Evolutionary conservation across 2,329 filamentous ascomycete genomes (phyloP), one percentile per base, ranked within the genome.

Genomic region (Nemania sp.): DNA sequence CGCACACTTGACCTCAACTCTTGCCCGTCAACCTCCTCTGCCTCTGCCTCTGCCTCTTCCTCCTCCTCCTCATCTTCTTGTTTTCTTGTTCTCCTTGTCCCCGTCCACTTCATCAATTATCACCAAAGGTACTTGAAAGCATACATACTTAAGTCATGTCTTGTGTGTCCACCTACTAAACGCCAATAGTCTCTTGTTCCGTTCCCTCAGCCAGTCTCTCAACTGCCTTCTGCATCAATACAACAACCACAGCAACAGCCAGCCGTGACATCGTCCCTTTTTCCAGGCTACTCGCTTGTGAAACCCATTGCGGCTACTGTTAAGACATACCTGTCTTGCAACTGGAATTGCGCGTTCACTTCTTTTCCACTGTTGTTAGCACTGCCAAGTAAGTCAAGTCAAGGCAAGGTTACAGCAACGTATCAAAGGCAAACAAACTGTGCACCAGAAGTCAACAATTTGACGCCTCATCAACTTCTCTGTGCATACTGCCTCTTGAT

Each of bases 271-370:
- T 47, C 32, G 17, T 45, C 48, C 61, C 53, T 54, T 48, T 18
- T 32, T 34, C 42, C 29, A 42, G 37, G n/a, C 12, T 48, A 15
- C 35, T 20, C 29, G 21, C 40, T 35, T 54, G 57, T 63, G 57
- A 60, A 57, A 64, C 61, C 13, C 48, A 40, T 61, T 25, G 50
- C 58, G 46, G 53, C 35, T 61, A 42, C 25, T 32, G 17, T 35
- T 32, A 34, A 60, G 21, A 50, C 51, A 62, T 37, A n/a, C 17
- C 18, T 29, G 21, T 37, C 45, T 54, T 43, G 45, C 42, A 32
- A 43, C 57, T 58, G 46, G 46, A 25, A 45, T 45, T 55, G 57
- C 58, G 54, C 51, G 52, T 62, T 58, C 59, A 54, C 62, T 64
- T 46, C 51, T 62, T 54, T 60, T 37, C 45, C 49, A 43, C 54